Percentiles rank a stretch among this genome's conserved stretches.
These are phyloP conservation scores for Physcia stellaris DNA, from an alignment of 495 filamentous ascomycete species.

Conservation along the genomic window DNA sequence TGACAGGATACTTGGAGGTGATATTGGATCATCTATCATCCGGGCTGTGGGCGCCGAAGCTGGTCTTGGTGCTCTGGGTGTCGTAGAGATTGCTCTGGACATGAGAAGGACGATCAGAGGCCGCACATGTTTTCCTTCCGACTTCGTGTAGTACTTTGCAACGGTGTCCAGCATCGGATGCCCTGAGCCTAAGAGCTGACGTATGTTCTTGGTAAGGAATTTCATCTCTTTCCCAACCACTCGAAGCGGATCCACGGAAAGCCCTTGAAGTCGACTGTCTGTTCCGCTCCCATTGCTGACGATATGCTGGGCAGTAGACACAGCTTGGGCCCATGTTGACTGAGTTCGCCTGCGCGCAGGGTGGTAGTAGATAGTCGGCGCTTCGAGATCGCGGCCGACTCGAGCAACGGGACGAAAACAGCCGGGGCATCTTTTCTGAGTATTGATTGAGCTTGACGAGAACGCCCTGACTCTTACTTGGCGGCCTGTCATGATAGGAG, in stretches of 20 bases:
- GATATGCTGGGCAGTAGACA: constrained; percentile 64
- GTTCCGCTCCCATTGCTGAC: constrained; percentile 54
- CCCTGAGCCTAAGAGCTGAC: constrained; percentile 75
- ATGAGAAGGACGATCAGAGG: constrained; percentile 90
- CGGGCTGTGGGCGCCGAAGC: constrained; percentile 4
- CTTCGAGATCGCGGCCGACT: too few species aligned
- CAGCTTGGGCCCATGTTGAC: constrained; percentile 52
- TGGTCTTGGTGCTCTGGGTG: constrained; percentile 44
- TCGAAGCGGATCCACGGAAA: constrained; percentile 60
- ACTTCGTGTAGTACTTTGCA: constrained; percentile 96
- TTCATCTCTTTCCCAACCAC: constrained; percentile 93
- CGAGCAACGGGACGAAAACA: too few species aligned
- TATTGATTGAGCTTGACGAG: too few species aligned
- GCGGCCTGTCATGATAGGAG: too few species aligned
- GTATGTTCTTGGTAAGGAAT: constrained; percentile 78
- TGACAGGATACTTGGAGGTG: constrained; percentile 55
- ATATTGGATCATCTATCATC: constrained; percentile 63
- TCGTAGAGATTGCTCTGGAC: constrained; percentile 76
- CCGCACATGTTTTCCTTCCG: constrained; percentile 91
- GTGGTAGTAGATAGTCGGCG: too few species aligned
- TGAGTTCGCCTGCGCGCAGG: constrained; percentile 15
- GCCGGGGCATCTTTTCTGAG: too few species aligned
- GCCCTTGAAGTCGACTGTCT: constrained; percentile 32
- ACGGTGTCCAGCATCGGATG: constrained; percentile 89
- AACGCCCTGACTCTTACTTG: too few species aligned